Base-by-base conservation (phyloP, 2,329 filamentous ascomycete species). In the Chalaropsis thielavioides region DNA sequence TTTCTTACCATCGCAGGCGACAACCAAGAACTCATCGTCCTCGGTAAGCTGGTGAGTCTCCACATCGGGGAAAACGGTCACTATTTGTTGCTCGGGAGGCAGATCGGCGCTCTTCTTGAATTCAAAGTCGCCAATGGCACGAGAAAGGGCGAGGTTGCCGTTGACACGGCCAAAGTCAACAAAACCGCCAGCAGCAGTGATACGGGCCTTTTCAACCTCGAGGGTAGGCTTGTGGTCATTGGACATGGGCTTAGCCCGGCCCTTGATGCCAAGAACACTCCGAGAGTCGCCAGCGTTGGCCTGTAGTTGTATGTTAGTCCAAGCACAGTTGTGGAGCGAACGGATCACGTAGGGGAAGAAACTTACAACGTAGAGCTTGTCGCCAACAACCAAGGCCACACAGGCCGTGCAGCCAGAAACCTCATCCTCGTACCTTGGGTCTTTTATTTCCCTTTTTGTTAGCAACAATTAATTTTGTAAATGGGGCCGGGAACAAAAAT, bases 171-270 rank as follows among this genome's bases (percentile, higher is more conserved):
- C 94, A 74, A 97, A 99, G 76, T 99, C 94, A 73, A 99, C 94
- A 71, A 97, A 97, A 61, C 94, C 94, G 74, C 94, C 94, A 56
- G 94, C 94, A 66, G 92, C 92, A 72, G 86, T 92, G 72, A 99
- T 99, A 72, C 94, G 86, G 69, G 92, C 92, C 77, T 96, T 97
- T 78, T 99, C 94, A 74, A 86, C 90, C 83, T 99, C 94, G 71
- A 97, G 96, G 75, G 96, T 92, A 51, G 94, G 94, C 79, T 99
- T 99, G 81, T 99, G 94, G 75, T 99, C 94, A 74, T 95, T 95
- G n/a, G 94, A 99, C 67, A 99, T 81, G 63, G 94, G 94, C 79
- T 97, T 99, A 70, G 94, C 94, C 72, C 94, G 85, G 69, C 94
- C 94, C 79, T 97, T 99, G 72, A 99, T 90, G 71, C 94, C 94